These are phyloP conservation scores for Wickerhamiella pararugosa DNA, from an alignment of 1,139 yeast genomes.

Conservation along the genomic window DNA sequence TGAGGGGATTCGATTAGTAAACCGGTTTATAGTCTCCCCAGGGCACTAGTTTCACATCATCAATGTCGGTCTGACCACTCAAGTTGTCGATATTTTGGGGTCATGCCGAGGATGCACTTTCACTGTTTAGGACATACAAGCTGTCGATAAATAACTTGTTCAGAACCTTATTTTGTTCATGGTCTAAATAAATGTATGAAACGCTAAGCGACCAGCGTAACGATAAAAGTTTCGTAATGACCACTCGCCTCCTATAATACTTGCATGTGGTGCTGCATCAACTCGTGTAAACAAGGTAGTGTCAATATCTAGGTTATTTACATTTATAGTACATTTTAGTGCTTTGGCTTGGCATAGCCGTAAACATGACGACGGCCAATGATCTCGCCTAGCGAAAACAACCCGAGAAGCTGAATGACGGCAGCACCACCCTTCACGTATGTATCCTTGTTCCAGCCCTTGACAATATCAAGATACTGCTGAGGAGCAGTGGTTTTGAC, in stretches of 20 bases:
- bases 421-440: constrained; percentile 57
- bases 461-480: constrained; percentile 22
- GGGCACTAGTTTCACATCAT: too few species aligned
- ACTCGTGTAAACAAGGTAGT: too few species aligned
- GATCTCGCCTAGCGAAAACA: constrained; percentile 90
- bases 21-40: too few species aligned
- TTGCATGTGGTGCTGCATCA: too few species aligned
- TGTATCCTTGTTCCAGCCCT: constrained; percentile 41
- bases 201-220: too few species aligned
- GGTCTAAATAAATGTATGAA: not conserved
- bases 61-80: too few species aligned
- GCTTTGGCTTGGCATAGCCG: constrained; percentile 32
- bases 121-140: not conserved
- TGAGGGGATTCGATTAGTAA: too few species aligned
- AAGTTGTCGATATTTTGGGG: too few species aligned
- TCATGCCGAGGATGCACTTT: too few species aligned
- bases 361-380: constrained; percentile 87
- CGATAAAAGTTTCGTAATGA: too few species aligned
- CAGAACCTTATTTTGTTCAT: not conserved
- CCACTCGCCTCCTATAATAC: too few species aligned
- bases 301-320: not conserved
- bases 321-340: not conserved
- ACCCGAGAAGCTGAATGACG: constrained; percentile 74
- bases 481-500: constrained; percentile 24
- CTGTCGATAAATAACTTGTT: not conserved